Evolutionary conservation across 1,139 yeast species (phyloP).

Genomic region (Candida smagusa): DNA sequence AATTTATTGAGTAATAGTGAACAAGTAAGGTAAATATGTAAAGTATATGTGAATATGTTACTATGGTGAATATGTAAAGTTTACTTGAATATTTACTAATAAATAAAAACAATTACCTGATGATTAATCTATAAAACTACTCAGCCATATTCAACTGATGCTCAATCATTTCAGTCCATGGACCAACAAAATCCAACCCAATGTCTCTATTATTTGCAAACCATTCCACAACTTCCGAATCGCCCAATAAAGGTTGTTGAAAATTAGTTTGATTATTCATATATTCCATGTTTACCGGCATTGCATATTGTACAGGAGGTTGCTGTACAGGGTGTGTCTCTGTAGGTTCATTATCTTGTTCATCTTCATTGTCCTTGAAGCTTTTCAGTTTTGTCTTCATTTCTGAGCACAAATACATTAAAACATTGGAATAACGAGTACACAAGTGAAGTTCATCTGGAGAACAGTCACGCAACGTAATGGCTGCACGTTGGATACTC

Average conservation of each 20-base stretch:
- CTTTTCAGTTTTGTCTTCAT: conserved; percentile 47
- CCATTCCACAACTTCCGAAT: conserved; percentile 69
- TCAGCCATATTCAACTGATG: conserved; percentile 39
- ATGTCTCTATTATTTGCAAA: conserved; percentile 62
- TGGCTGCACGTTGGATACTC: conserved; percentile 70
- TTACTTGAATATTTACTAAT: too few relatives aligned
- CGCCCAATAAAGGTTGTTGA: conserved; percentile 23
- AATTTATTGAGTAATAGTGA: too few relatives aligned
- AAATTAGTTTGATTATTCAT: background rate
- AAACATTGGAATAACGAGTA: conserved; percentile 74
- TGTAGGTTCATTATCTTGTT: background rate
- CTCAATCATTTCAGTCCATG: conserved; percentile 84
- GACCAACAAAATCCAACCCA: conserved; percentile 84
- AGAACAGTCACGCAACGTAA: conserved; percentile 73
- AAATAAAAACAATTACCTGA: too few relatives aligned
- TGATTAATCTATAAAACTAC: conserved; percentile 1
- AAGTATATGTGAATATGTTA: too few relatives aligned
- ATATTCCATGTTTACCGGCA: conserved; percentile 4
- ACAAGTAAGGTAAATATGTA: too few relatives aligned
- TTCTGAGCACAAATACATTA: conserved; percentile 75
- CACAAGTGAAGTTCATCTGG: conserved; percentile 89
- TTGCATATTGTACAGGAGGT: background rate
- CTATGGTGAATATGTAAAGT: too few relatives aligned
- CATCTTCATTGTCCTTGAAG: conserved; percentile 7
- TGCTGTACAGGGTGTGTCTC: conserved; percentile 1